These are phyloP conservation scores for Epichloe amarillans DNA, from an alignment of 2,329 filamentous ascomycete genomes.

Conservation along the genomic window DNA sequence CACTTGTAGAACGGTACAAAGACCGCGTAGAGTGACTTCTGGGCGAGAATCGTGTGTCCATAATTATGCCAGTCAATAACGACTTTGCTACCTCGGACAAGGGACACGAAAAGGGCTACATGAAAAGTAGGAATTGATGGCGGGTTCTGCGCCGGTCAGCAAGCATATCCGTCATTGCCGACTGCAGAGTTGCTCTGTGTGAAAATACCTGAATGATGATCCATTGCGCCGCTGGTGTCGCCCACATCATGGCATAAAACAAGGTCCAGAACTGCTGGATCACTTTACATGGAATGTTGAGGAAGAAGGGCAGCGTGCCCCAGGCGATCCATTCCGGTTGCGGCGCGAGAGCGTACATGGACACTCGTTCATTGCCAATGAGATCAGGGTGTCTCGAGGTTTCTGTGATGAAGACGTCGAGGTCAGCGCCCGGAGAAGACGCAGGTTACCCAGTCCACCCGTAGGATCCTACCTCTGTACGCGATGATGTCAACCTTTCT, in stretches of 20 bases:
- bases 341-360: slow-evolving; percentile 54
- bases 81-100: slow-evolving; percentile 65
- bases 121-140: slow-evolving; percentile 86
- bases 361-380: slow-evolving; percentile 51
- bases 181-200: background rate
- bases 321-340: slow-evolving; percentile 55
- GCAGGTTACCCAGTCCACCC: background rate
- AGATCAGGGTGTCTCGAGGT: slow-evolving; percentile 73
- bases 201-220: slow-evolving; percentile 61
- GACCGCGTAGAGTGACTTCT: slow-evolving; percentile 48
- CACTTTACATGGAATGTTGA: slow-evolving; percentile 74
- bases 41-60: slow-evolving; percentile 79
- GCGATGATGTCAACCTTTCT: slow-evolving; percentile 75
- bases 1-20: slow-evolving; percentile 64
- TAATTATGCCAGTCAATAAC: slow-evolving; percentile 99
- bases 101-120: slow-evolving; percentile 58
- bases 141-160: slow-evolving; percentile 53
- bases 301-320: slow-evolving; percentile 59
- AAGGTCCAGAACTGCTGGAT: slow-evolving; percentile 67
- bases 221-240: slow-evolving; percentile 63
- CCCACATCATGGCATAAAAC: slow-evolving; percentile 59
- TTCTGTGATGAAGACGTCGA: slow-evolving; percentile 32
- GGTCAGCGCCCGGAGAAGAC: background rate
- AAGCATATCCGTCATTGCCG: background rate
- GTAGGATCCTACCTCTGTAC: slow-evolving; percentile 51